Percentiles rank a stretch among this genome's conserved stretches.
Conservation (phyloP, 202 grass and related monocot genomes). For the Panicum hallii region DNA sequence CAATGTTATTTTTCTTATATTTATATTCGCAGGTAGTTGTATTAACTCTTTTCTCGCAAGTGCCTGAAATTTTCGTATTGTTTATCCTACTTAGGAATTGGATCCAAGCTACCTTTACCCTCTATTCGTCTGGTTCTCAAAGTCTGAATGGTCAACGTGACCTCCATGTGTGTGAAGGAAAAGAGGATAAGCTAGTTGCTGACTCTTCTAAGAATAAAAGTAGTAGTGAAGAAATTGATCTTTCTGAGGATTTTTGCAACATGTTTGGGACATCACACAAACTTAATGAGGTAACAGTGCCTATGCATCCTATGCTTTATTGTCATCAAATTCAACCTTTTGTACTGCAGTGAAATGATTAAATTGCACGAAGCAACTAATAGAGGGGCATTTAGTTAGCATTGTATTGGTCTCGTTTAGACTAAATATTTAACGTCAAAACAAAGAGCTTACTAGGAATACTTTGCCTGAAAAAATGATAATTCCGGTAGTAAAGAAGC, state of each 20-base stretch:
- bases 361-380: background rate
- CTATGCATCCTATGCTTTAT: background rate
- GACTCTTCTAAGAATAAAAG: constrained; percentile 38
- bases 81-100: constrained; percentile 68
- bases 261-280: constrained; percentile 67
- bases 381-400: constrained; percentile 6
- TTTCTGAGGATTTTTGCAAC: constrained; percentile 69
- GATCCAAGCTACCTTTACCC: constrained; percentile 87
- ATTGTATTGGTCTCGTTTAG: background rate
- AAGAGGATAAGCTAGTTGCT: constrained; percentile 40
- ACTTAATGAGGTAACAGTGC: constrained; percentile 71
- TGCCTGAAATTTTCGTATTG: constrained; percentile 38
- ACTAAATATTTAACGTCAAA: background rate
- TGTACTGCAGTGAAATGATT: constrained; percentile 12
- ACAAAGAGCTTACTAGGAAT: background rate
- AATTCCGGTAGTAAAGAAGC: constrained; percentile 17
- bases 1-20: background rate
- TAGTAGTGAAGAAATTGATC: constrained; percentile 63
- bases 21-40: constrained; percentile 30
- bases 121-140: constrained; percentile 37
- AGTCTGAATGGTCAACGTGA: constrained; percentile 32
- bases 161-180: constrained; percentile 39
- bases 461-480: background rate
- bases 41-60: constrained; percentile 10
- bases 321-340: background rate